Evolutionary conservation across 768 basidiomycete genomes (phyloP).

Genomic region (Tephrocybe sp.): DNA sequence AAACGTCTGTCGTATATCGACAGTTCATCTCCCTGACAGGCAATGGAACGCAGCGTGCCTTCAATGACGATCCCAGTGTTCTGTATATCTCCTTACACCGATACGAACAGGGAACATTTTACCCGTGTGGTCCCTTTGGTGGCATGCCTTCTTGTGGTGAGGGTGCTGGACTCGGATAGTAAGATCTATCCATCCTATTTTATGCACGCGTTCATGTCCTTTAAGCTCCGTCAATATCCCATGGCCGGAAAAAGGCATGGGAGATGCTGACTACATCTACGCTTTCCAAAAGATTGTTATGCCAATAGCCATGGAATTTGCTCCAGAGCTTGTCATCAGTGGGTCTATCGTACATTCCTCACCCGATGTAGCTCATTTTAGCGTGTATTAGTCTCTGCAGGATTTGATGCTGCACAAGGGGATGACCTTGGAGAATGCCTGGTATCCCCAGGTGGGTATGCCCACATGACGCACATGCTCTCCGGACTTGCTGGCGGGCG

Average conservation of each 20-base stretch:
- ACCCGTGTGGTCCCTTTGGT: slow-evolving; percentile 92
- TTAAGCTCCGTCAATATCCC: slow-evolving; percentile 92
- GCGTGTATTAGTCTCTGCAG: slow-evolving; percentile 78
- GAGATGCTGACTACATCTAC: slow-evolving; percentile 93
- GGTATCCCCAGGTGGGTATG: slow-evolving; percentile 91
- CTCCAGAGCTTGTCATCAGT: slow-evolving; percentile 96
- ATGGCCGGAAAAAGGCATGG: slow-evolving; percentile 88
- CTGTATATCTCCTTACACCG: slow-evolving; percentile 95
- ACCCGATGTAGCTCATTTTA: background rate
- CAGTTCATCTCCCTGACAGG: slow-evolving; percentile 46
- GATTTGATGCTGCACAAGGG: slow-evolving; percentile 94
- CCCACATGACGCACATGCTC: slow-evolving; percentile 99
- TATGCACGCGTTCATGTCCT: slow-evolving; percentile 4
- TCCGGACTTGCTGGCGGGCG: slow-evolving; percentile 84
- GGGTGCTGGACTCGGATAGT: slow-evolving; percentile 85
- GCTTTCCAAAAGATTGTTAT: slow-evolving; percentile 95
- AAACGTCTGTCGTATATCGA: background rate
- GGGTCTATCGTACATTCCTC: slow-evolving; percentile 25
- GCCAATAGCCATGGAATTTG: slow-evolving; percentile 97
- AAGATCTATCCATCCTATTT: slow-evolving; percentile 30
- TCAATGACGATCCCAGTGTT: slow-evolving; percentile 89
- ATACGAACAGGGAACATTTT: slow-evolving; percentile 89
- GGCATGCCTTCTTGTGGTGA: slow-evolving; percentile 84
- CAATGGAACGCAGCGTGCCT: slow-evolving; percentile 96
- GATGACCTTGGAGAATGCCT: slow-evolving; percentile 90